Percentiles rank a stretch among this genome's conserved stretches.
Evolutionary conservation across 2,329 filamentous ascomycete species (phyloP).

Genomic region (Cladophialophora chaetospira): DNA sequence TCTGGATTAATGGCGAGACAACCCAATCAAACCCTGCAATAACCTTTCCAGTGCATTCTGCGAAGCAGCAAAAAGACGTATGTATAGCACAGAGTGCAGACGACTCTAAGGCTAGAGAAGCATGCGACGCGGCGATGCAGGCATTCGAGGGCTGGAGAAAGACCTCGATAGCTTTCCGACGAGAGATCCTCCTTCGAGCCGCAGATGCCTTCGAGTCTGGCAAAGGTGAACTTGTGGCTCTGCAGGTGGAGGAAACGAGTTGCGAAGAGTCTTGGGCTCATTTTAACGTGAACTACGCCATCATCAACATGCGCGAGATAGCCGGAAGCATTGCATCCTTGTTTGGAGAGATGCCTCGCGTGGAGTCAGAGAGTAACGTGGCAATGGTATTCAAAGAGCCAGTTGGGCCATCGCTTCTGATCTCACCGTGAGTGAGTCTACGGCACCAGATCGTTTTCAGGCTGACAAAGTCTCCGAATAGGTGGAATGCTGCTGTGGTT

Average conservation of each 20-base stretch:
- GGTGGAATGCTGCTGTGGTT: slow-evolving; percentile 53
- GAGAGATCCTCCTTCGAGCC: slow-evolving; percentile 59
- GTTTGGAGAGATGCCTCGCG: slow-evolving; percentile 32
- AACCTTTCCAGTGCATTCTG: not conserved
- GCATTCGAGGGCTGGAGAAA: slow-evolving; percentile 70
- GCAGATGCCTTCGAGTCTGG: slow-evolving; percentile 63
- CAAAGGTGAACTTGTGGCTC: slow-evolving; percentile 19
- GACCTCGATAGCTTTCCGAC: slow-evolving; percentile 60
- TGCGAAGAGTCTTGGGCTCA: slow-evolving; percentile 1
- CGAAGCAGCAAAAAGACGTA: not conserved
- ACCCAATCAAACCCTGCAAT: not conserved
- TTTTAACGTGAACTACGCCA: not conserved
- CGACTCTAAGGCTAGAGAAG: slow-evolving; percentile 55
- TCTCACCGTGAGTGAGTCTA: slow-evolving; percentile 21
- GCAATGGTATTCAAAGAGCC: slow-evolving; percentile 40
- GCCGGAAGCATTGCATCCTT: slow-evolving; percentile 8
- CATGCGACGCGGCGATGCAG: slow-evolving; percentile 59
- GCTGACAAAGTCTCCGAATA: not conserved
- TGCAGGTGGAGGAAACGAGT: slow-evolving; percentile 13
- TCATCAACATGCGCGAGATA: slow-evolving; percentile 7
- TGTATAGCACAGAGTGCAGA: slow-evolving; percentile 44
- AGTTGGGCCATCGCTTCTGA: slow-evolving; percentile 26
- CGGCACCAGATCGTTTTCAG: no score
- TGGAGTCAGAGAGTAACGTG: slow-evolving; percentile 34
- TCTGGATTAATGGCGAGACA: slow-evolving; percentile 7